A percentile compares a stretch with the other conserved stretches of the same genome.
Evolutionary conservation across 2,329 filamentous ascomycete species (phyloP).

Genomic region (Talaromyces sp.): DNA sequence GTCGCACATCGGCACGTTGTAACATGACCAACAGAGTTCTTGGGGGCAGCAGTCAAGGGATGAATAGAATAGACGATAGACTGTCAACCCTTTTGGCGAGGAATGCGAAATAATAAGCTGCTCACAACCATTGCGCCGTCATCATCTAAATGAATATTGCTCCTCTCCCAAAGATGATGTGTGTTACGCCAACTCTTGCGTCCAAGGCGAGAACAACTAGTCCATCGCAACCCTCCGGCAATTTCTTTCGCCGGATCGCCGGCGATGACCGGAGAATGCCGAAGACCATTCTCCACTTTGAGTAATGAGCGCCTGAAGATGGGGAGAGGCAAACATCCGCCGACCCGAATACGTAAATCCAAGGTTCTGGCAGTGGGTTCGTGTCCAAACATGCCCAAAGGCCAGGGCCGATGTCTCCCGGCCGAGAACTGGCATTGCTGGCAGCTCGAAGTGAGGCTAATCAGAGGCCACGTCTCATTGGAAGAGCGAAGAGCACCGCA

Average conservation of each 20-base stretch:
- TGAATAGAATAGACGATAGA: background rate
- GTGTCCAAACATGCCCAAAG: background rate
- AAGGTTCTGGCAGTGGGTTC: background rate
- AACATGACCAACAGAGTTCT: slow-evolving; percentile 8
- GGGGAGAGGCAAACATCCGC: background rate
- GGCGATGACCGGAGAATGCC: background rate
- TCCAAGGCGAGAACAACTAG: background rate
- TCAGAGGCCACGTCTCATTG: background rate
- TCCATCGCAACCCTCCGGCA: background rate
- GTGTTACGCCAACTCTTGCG: background rate
- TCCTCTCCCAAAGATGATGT: background rate
- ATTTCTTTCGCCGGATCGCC: background rate
- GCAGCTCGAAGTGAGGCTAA: background rate
- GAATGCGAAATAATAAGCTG: background rate
- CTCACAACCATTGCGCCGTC: background rate
- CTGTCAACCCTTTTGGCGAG: background rate
- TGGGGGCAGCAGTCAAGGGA: background rate
- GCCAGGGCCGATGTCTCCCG: background rate
- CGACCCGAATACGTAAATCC: background rate
- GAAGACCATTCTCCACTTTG: background rate
- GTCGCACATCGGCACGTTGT: slow-evolving; percentile 1
- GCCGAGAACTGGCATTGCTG: background rate
- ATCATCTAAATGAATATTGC: background rate
- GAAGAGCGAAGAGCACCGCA: background rate
- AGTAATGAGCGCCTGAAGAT: background rate